Evolutionary conservation across 345 rosid species (phyloP).

Genomic region (Rhizophora mangle): DNA sequence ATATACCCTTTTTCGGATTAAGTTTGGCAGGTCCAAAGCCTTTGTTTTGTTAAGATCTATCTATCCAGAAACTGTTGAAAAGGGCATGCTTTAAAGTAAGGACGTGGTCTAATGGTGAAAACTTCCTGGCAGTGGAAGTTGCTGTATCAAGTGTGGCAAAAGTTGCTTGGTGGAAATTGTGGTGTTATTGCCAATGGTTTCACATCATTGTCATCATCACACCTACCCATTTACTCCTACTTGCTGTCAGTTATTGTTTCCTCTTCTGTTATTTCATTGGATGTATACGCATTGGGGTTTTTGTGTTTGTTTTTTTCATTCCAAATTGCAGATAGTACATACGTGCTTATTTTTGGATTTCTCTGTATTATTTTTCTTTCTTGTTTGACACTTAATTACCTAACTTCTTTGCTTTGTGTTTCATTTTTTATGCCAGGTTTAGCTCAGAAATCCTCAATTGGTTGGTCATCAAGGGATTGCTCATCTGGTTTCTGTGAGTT

Average conservation of each 20-base stretch:
- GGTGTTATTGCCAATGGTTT: neutral
- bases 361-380: neutral
- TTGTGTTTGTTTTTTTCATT: neutral
- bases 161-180: neutral
- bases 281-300: neutral
- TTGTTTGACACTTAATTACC: neutral
- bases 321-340: neutral
- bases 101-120: neutral
- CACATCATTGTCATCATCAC: neutral
- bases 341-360: neutral
- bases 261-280: neutral
- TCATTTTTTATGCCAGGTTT: constrained; percentile 45
- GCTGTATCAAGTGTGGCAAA: neutral
- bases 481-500: constrained; percentile 90
- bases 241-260: neutral
- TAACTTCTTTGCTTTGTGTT: neutral
- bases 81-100: neutral
- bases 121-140: neutral
- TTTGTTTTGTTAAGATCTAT: neutral
- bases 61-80: neutral
- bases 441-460: constrained; percentile 85
- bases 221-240: neutral
- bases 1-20: too few species aligned
- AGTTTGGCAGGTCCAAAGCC: too few species aligned
- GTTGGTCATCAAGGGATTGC: constrained; percentile 81